Base-by-base conservation (phyloP, 495 filamentous ascomycete species). In the Penicillium riverlandense region DNA sequence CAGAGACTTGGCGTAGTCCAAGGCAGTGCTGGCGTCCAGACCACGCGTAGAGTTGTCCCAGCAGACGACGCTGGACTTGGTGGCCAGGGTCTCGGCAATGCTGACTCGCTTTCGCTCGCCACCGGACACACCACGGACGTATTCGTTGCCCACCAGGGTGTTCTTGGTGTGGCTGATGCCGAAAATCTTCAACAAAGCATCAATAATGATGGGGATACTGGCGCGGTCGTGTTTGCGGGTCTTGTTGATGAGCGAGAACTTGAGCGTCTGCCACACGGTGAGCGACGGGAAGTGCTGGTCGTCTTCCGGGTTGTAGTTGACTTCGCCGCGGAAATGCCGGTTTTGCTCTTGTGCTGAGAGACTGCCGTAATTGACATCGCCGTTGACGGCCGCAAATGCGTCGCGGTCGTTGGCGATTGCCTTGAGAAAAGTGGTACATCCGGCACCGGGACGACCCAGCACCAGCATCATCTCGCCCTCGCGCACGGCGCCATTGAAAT, bases 401-500 rank as follows among this genome's bases (percentile, higher is more conserved):
- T 58, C 73, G 28, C 83, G 74, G 44, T 88, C 76, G 50, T 91
- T 91, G 40, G 84, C 75, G 43, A 90, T 78, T 1, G 80, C 79
- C 54, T 86, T 86, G 35, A 95, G 72, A 45, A 92, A 88, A 1
- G 88, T 90, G 27, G 77, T 82, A 59, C 88, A 92, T 7, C 88
- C 88, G 12, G 82, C 77, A 7, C 88, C 88, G 1, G 88, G 88
- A 15, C 85, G 71, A 1, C 88, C 88, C 0, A 92, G 70, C 8
- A 95, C 87, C 8, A 94, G 71, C 78, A 92, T 84, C 81, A 90
- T 89, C 57, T 84, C 80, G 39, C 88, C 86, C 56, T 88, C 84
- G 0, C 80, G 72, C 9, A 92, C 79, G 8, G 84, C 72, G n/a
- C 88, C 88, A 28, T 75, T 83, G 55, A 90, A 90, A 52, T 89